Evolutionary conservation across 805 yeast genomes (phyloP).

Genomic region (Cyberlindnera samutprakarnensis): DNA sequence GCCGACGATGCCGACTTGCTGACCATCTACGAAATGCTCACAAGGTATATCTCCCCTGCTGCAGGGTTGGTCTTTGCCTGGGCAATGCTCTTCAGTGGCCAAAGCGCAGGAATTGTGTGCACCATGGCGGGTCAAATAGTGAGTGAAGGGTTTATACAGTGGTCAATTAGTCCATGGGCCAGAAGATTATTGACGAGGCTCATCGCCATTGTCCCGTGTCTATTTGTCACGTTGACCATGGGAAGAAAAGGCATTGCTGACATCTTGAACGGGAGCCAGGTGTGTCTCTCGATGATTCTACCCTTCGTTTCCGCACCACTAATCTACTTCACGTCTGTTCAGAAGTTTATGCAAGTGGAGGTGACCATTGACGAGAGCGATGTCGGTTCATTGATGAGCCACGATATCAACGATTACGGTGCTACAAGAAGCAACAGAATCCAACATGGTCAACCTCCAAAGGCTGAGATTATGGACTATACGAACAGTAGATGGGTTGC

Average conservation of each 20-base stretch:
- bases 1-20: slow-evolving; percentile 76
- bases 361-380: slow-evolving; percentile 16
- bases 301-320: slow-evolving; percentile 89
- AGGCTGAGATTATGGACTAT: slow-evolving; percentile 45
- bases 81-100: slow-evolving; percentile 87
- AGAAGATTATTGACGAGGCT: slow-evolving; percentile 73
- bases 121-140: slow-evolving; percentile 93
- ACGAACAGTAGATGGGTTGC: slow-evolving; percentile 57
- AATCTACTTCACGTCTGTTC: slow-evolving; percentile 70
- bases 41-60: slow-evolving; percentile 65
- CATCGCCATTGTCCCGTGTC: slow-evolving; percentile 82
- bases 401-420: slow-evolving; percentile 20
- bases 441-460: slow-evolving; percentile 6
- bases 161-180: slow-evolving; percentile 77
- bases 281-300: slow-evolving; percentile 66
- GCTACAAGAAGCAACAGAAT: slow-evolving; percentile 3
- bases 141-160: slow-evolving; percentile 77
- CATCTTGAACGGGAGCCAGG: slow-evolving; percentile 76
- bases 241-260: slow-evolving; percentile 79
- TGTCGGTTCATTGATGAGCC: not conserved
- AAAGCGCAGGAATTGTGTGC: slow-evolving; percentile 91
- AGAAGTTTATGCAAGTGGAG: slow-evolving; percentile 54
- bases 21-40: slow-evolving; percentile 68
- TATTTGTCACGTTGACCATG: slow-evolving; percentile 58
- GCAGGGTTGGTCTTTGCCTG: slow-evolving; percentile 88